These are phyloP conservation scores for Parastagonospora nodorum DNA, from an alignment of 2,329 filamentous ascomycete species.

Conservation along the genomic window DNA sequence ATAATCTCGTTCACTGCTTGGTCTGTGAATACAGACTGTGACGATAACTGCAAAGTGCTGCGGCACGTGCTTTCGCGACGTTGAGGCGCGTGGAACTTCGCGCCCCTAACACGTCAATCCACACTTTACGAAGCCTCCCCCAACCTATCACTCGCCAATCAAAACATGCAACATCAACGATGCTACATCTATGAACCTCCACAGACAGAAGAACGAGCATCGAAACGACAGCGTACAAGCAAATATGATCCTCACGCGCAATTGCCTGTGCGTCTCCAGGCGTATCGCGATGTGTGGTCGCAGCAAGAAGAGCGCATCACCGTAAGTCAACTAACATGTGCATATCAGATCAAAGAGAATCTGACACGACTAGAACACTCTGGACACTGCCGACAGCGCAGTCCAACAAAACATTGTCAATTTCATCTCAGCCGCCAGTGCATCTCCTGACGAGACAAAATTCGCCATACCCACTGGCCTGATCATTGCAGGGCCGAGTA, in stretches of 20 bases:
- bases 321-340: conserved; percentile 40
- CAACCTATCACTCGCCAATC: background rate
- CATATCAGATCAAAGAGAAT: background rate
- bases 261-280: conserved; percentile 57
- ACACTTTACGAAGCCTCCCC: background rate
- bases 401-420: conserved; percentile 45
- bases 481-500: conserved; percentile 77
- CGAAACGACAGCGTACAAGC: conserved; percentile 49
- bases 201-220: conserved; percentile 40
- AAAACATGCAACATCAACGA: conserved; percentile 54
- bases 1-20: too few species aligned
- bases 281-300: conserved; percentile 69
- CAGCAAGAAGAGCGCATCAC: conserved; percentile 68
- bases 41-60: background rate
- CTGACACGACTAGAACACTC: conserved; percentile 37
- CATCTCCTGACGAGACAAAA: conserved; percentile 24
- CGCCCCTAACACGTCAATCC: conserved; percentile 1
- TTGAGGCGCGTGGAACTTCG: conserved; percentile 3
- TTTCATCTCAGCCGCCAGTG: conserved; percentile 44
- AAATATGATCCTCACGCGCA: conserved; percentile 29
- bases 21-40: too few species aligned
- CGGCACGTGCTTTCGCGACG: conserved; percentile 11
- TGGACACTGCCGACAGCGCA: conserved; percentile 47
- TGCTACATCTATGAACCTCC: conserved; percentile 53
- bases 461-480: conserved; percentile 70